These are phyloP conservation scores for Colletotrichum agaves DNA, from an alignment of 2,329 filamentous ascomycete species.

Conservation along the genomic window DNA sequence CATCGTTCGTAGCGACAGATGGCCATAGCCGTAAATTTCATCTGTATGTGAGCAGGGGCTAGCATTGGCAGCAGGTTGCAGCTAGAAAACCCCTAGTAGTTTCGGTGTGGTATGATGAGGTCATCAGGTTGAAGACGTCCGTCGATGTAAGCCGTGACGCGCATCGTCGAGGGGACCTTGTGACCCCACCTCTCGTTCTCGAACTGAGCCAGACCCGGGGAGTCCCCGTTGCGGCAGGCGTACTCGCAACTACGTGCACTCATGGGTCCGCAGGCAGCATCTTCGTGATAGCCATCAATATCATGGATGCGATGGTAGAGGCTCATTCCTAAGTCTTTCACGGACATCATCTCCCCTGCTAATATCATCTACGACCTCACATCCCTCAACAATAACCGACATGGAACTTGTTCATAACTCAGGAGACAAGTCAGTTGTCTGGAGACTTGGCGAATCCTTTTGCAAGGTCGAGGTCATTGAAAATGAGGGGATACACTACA, in stretches of 20 bases:
- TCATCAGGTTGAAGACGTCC: conserved; percentile 35
- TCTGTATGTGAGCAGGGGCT: not conserved
- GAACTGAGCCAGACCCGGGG: conserved; percentile 33
- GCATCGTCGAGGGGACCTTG: conserved; percentile 36
- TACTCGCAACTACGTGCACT: conserved; percentile 16
- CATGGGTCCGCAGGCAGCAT: conserved; percentile 26
- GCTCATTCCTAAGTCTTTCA: too few relatives aligned
- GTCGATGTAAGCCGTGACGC: conserved; percentile 36
- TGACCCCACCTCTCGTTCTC: conserved; percentile 33
- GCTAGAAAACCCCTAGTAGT: not conserved
- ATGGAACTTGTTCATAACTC: too few relatives aligned
- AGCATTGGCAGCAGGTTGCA: not conserved
- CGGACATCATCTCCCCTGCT: too few relatives aligned
- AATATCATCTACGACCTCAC: too few relatives aligned
- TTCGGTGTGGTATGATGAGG: conserved; percentile 17
- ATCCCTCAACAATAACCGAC: too few relatives aligned
- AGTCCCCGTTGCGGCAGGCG: conserved; percentile 27
- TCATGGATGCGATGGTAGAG: too few relatives aligned
- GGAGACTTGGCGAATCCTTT: too few relatives aligned
- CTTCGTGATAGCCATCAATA: not conserved
- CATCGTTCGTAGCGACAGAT: too few relatives aligned
- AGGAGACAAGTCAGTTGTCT: too few relatives aligned
- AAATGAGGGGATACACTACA: too few relatives aligned
- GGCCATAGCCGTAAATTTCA: too few relatives aligned
- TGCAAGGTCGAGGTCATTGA: too few relatives aligned